phyloP scores from a whole-genome alignment of 2,329 filamentous ascomycete species.

The Aureobasidium musti region DNA sequence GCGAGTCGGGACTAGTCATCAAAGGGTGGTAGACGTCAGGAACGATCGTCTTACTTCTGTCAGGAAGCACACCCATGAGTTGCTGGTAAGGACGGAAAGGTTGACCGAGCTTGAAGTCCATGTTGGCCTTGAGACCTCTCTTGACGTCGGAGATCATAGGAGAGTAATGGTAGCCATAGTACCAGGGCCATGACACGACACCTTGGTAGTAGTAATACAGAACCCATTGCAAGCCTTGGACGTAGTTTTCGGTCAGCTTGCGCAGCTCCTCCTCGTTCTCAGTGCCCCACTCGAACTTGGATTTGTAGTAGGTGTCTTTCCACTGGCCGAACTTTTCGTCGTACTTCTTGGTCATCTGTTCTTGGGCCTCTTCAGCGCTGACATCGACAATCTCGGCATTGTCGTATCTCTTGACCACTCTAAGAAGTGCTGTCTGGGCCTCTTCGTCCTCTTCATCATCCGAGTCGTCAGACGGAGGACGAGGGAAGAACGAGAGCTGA shows the following conservation, averaged over 20 bases:
- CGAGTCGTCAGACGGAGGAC: constrained; percentile 52
- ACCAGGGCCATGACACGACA: constrained; percentile 98
- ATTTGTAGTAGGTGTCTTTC: constrained; percentile 92
- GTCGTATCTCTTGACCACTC: constrained; percentile 87
- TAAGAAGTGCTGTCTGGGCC: constrained; percentile 75
- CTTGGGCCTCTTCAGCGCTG: constrained; percentile 74
- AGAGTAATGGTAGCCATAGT: constrained; percentile 93
- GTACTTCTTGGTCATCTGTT: constrained; percentile 79
- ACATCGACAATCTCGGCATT: constrained; percentile 83
- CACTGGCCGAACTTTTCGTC: constrained; percentile 85
- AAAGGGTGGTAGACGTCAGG: constrained; percentile 82
- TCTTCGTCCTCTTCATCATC: constrained; percentile 80
- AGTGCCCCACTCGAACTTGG: constrained; percentile 87
- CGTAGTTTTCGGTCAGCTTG: constrained; percentile 90
- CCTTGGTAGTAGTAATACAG: constrained; percentile 97
- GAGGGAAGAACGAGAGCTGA: constrained; percentile 61
- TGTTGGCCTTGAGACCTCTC: constrained; percentile 80
- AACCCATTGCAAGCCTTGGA: constrained; percentile 97
- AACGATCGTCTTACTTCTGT: constrained; percentile 96
- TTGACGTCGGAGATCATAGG: constrained; percentile 96
- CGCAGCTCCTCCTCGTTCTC: constrained; percentile 78
- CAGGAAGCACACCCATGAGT: constrained; percentile 95
- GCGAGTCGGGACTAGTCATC: constrained; percentile 87
- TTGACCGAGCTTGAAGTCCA: constrained; percentile 91
- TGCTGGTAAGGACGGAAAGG: constrained; percentile 95